Evolutionary conservation across 495 filamentous ascomycete species (phyloP).

Genomic region (Diplogelasinospora grovesii): DNA sequence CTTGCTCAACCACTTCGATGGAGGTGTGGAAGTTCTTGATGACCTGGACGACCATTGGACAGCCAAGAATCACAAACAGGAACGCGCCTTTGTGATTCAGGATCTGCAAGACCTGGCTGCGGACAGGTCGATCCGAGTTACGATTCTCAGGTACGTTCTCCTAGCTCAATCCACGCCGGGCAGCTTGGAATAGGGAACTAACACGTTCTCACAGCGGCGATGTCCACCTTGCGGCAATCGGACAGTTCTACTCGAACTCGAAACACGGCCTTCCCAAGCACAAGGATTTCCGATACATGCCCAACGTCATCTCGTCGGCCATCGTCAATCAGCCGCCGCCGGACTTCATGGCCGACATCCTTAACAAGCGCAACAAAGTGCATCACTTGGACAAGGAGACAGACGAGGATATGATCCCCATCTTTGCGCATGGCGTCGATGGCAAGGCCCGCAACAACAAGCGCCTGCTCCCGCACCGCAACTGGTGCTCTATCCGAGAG

Average conservation of each 20-base stretch:
- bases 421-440: slow-evolving; percentile 84
- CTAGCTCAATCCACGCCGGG: slow-evolving; percentile 54
- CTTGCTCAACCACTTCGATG: slow-evolving; percentile 83
- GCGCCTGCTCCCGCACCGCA: slow-evolving; percentile 78
- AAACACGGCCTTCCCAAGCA: slow-evolving; percentile 75
- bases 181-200: not conserved
- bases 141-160: slow-evolving; percentile 55
- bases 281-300: slow-evolving; percentile 91
- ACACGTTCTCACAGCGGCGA: slow-evolving; percentile 63
- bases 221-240: slow-evolving; percentile 86
- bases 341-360: slow-evolving; percentile 78
- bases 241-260: slow-evolving; percentile 90
- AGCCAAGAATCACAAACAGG: slow-evolving; percentile 83
- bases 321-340: slow-evolving; percentile 88
- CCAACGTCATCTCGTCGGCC: slow-evolving; percentile 80
- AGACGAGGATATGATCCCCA: slow-evolving; percentile 91
- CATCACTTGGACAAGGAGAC: slow-evolving; percentile 83
- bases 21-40: slow-evolving; percentile 88
- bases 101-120: slow-evolving; percentile 86
- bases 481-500: slow-evolving; percentile 83
- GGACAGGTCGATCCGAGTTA: slow-evolving; percentile 85
- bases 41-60: slow-evolving; percentile 96
- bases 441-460: slow-evolving; percentile 87
- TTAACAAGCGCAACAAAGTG: slow-evolving; percentile 89
- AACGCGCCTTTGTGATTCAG: slow-evolving; percentile 79